Conservation (phyloP, 768 basidiomycete species). For the Termitomyces sp. region DNA sequence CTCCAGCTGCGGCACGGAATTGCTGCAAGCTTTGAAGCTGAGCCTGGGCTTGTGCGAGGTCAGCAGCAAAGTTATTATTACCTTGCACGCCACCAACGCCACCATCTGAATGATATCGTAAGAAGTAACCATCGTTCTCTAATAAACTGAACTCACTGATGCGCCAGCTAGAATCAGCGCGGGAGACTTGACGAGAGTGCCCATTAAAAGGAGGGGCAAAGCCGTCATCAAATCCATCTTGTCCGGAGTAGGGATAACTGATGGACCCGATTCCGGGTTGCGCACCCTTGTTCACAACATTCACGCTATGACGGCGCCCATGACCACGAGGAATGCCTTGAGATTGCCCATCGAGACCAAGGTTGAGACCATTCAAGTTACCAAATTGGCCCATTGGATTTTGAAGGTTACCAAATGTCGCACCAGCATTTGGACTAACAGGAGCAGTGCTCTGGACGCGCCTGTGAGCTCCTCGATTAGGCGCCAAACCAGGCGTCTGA, state of each 20-base stretch:
- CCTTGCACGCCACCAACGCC: conserved; percentile 67
- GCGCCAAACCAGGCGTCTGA: conserved; percentile 70
- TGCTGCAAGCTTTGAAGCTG: conserved; percentile 95
- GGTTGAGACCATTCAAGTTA: conserved; percentile 41
- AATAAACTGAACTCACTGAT: conserved; percentile 56
- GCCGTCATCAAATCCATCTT: conserved; percentile 78
- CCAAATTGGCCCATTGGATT: conserved; percentile 68
- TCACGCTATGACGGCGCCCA: conserved; percentile 86
- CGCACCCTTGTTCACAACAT: conserved; percentile 75
- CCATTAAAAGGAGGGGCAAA: conserved; percentile 67
- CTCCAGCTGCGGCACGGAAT: conserved; percentile 92
- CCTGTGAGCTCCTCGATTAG: conserved; percentile 60
- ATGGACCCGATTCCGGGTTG: conserved; percentile 44
- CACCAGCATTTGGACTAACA: conserved; percentile 41
- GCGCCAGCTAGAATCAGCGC: conserved; percentile 83
- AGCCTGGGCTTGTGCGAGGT: conserved; percentile 95
- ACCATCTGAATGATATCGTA: conserved; percentile 46
- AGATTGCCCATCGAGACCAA: conserved; percentile 62
- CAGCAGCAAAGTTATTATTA: conserved; percentile 63
- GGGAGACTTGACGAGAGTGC: conserved; percentile 70
- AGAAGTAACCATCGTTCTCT: background rate
- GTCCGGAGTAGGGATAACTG: conserved; percentile 43
- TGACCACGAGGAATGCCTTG: conserved; percentile 76
- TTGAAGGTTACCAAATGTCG: conserved; percentile 41
- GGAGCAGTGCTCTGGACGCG: conserved; percentile 87